Evolutionary conservation across 2,329 filamentous ascomycete species (phyloP).

Genomic region (Zymoseptoria passerinii): DNA sequence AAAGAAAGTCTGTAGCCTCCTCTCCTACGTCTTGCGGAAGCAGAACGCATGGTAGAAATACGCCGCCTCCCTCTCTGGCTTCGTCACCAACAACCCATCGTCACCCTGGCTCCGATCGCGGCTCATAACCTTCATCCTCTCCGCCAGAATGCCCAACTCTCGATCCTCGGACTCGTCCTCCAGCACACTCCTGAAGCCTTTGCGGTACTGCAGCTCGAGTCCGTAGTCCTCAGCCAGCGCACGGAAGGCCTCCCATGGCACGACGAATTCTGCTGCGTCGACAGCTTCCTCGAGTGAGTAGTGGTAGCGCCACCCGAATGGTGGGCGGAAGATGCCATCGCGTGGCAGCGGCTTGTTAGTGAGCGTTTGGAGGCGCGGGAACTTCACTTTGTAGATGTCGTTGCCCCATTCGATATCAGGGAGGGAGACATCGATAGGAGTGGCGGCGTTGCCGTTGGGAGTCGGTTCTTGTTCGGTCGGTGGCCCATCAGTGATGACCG

Average conservation of each 20-base stretch:
- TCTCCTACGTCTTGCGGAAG: slow-evolving; percentile 64
- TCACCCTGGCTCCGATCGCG: slow-evolving; percentile 43
- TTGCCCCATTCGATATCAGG: slow-evolving; percentile 77
- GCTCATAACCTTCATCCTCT: slow-evolving; percentile 89
- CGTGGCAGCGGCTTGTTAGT: slow-evolving; percentile 43
- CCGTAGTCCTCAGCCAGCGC: slow-evolving; percentile 95
- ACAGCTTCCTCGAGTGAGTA: slow-evolving; percentile 96
- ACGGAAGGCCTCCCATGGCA: slow-evolving; percentile 96
- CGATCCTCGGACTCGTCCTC: slow-evolving; percentile 79
- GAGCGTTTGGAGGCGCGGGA: slow-evolving; percentile 55
- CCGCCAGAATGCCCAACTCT: slow-evolving; percentile 72
- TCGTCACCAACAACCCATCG: slow-evolving; percentile 59
- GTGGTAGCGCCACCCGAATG: slow-evolving; percentile 96
- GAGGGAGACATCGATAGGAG: slow-evolving; percentile 31
- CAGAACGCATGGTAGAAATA: slow-evolving; percentile 89
- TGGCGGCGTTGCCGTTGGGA: slow-evolving; percentile 21
- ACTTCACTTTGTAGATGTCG: slow-evolving; percentile 81
- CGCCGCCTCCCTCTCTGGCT: slow-evolving; percentile 87
- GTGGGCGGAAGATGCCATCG: slow-evolving; percentile 86
- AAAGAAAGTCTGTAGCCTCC: neutral
- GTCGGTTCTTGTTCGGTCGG: slow-evolving; percentile 13
- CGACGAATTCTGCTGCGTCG: slow-evolving; percentile 94
- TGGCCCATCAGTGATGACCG: slow-evolving; percentile 13
- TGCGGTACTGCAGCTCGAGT: slow-evolving; percentile 88
- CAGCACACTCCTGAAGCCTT: slow-evolving; percentile 86